Evolutionary conservation across 352 stramenopile genomes (phyloP), one percentile per base, ranked within the genome.

Genomic region (Pythium coloratum): DNA sequence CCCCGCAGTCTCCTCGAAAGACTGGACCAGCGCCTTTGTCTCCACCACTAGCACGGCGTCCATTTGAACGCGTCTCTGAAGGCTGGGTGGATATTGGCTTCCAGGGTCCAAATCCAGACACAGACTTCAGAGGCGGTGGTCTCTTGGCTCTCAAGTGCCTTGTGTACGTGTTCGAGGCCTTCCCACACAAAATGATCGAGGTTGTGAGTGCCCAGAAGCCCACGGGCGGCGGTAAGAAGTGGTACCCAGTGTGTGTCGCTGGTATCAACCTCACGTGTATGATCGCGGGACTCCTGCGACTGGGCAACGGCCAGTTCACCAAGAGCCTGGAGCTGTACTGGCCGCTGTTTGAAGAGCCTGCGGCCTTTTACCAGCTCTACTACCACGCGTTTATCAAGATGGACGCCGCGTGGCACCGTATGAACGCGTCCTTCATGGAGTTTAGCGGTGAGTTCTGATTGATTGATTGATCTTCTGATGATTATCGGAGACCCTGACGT

Each of bases 251-350:
- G 12, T 89, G 83, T 66, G 86, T 92, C 4, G 88, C 88, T 0
- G 88, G 84, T 5, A 92, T 96, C 72, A 96, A 96, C 62, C 65
- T 96, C 30, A 94, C 86, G 50, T 94, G 88, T 64, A 76, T 96
- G 55, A 69, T 94, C 47, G 88, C 88, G 0, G 83, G 85, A 1
- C 60, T 91, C 24, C 54, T 94, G 51, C 70, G 84, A 40, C 74
- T 96, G 9, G 88, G 88, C 44, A 81, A 90, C 32, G 86, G 84
- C 16, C 73, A 73, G 14, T 96, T 82, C 53, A 58, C 65, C 0
- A 64, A 76, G 8, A 85, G 51, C 14, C 67, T 68, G 0, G 74
- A 80, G 38, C 16, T 62, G 2, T 94, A 81, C 62, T 96, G 88
- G 86, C 53, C 55, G 44, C 78, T 96, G 32, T 94, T 96, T 69